Conservation (phyloP, 228 moss, liverwort and hornwort species). For the Sphagnum magellanicum region DNA sequence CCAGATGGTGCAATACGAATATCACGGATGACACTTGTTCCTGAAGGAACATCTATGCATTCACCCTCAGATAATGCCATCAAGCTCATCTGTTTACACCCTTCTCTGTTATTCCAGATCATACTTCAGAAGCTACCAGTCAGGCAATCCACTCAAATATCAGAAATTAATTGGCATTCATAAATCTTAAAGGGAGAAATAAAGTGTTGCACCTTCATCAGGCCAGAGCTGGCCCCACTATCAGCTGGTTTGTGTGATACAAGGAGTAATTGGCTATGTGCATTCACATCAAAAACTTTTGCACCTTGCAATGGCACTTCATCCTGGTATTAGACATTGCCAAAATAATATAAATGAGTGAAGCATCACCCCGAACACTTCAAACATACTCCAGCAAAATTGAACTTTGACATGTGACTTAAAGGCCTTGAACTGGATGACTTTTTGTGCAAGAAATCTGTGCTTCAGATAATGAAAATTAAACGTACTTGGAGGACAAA, state of each 20-base stretch:
- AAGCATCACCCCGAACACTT: no score
- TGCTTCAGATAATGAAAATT: neutral
- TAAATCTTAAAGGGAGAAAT: neutral
- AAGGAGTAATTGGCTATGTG: slow-evolving; percentile 58
- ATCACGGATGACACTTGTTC: slow-evolving; percentile 72
- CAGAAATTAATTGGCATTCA: neutral
- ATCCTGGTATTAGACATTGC: slow-evolving; percentile 27
- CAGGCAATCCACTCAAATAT: neutral
- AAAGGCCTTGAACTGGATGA: neutral
- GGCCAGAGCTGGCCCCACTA: slow-evolving; percentile 43
- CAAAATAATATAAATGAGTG: no score
- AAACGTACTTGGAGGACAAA: slow-evolving; percentile 53
- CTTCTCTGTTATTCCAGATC: neutral
- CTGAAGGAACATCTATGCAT: slow-evolving; percentile 45
- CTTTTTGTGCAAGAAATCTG: neutral
- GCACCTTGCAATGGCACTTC: slow-evolving; percentile 56
- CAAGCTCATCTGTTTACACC: slow-evolving; percentile 52
- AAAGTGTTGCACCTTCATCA: slow-evolving; percentile 44
- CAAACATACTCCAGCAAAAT: no score
- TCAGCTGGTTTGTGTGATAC: slow-evolving; percentile 58
- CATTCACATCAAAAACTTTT: slow-evolving; percentile 84
- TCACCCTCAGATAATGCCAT: slow-evolving; percentile 51
- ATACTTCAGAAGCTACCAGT: neutral
- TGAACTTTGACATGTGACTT: neutral
- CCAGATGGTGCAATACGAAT: slow-evolving; percentile 73